A percentile compares a stretch with the other conserved stretches of the same genome.
Conservation (phyloP, 2,329 filamentous ascomycete species). For the Fusarium sp. region DNA sequence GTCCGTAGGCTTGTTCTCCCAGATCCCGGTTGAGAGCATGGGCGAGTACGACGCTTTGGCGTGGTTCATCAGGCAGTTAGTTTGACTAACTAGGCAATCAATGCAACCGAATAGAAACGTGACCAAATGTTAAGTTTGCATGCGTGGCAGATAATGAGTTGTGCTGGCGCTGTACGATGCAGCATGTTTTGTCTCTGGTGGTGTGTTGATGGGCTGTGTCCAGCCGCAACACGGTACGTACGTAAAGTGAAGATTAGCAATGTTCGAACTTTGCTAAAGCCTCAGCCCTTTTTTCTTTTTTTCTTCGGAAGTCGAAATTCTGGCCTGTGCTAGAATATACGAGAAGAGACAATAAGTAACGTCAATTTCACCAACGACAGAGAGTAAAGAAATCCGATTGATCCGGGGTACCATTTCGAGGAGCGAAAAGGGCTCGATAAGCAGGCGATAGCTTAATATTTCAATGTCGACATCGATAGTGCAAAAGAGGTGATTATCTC, state of each 20-base stretch:
- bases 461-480: conserved; percentile 47
- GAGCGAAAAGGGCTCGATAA: conserved; percentile 1
- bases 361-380: not conserved
- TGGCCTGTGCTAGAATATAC: conserved; percentile 19
- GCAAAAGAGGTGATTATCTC: conserved; percentile 43
- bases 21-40: not conserved
- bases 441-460: conserved; percentile 35
- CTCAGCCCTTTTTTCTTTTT: not conserved
- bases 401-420: conserved; percentile 14
- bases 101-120: conserved; percentile 8
- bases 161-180: conserved; percentile 39
- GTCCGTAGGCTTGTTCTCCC: conserved; percentile 6
- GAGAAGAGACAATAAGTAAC: not conserved
- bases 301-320: conserved; percentile 7
- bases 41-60: conserved; percentile 8
- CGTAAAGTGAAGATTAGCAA: conserved; percentile 26
- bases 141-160: conserved; percentile 46
- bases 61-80: conserved; percentile 22
- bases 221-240: conserved; percentile 32
- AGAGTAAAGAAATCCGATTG: conserved; percentile 13
- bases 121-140: conserved; percentile 19
- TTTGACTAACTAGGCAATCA: conserved; percentile 12
- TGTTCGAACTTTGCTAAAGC: conserved; percentile 3
- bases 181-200: conserved; percentile 25
- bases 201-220: conserved; percentile 26